Conservation (phyloP, 768 basidiomycete genomes). For the Sporobolomyces pararoseus region DNA sequence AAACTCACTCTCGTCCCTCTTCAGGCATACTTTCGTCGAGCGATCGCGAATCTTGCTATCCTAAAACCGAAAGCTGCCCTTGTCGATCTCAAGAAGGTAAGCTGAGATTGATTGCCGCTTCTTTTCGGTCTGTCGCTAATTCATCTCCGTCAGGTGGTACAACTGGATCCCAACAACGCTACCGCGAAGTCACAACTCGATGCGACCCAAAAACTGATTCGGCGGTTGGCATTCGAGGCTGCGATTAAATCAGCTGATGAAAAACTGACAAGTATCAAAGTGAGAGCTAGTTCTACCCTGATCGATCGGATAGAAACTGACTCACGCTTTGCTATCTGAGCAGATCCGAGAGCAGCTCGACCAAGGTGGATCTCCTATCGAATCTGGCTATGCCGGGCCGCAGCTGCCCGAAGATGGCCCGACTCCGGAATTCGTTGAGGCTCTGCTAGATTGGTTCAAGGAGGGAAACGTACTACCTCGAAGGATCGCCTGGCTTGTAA, state of each 20-base stretch:
- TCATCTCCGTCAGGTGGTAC: slow-evolving; percentile 68
- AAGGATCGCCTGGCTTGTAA: slow-evolving; percentile 52
- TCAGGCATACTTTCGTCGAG: slow-evolving; percentile 61
- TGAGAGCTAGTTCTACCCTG: slow-evolving; percentile 47
- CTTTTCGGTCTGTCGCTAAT: no score
- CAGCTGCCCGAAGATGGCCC: slow-evolving; percentile 58
- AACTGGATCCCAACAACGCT: slow-evolving; percentile 80
- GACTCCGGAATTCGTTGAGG: slow-evolving; percentile 70
- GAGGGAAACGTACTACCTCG: slow-evolving; percentile 84
- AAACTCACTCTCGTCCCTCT: not conserved
- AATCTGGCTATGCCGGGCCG: slow-evolving; percentile 71
- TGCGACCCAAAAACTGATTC: slow-evolving; percentile 83
- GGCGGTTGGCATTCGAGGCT: slow-evolving; percentile 53
- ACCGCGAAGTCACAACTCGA: slow-evolving; percentile 72
- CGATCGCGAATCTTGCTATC: slow-evolving; percentile 83
- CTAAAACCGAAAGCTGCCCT: slow-evolving; percentile 81
- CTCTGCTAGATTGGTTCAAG: slow-evolving; percentile 90
- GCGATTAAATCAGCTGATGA: slow-evolving; percentile 84
- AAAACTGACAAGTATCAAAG: slow-evolving; percentile 74
- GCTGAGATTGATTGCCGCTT: not conserved
- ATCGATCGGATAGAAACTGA: no score
- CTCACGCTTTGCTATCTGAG: not conserved
- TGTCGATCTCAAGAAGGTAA: slow-evolving; percentile 70
- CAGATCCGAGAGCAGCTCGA: slow-evolving; percentile 39
- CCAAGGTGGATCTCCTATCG: slow-evolving; percentile 55